Evolutionary conservation across 192 early-diverging fungal species (phyloP).

Genomic region (Globomyces pollinis-pini): DNA sequence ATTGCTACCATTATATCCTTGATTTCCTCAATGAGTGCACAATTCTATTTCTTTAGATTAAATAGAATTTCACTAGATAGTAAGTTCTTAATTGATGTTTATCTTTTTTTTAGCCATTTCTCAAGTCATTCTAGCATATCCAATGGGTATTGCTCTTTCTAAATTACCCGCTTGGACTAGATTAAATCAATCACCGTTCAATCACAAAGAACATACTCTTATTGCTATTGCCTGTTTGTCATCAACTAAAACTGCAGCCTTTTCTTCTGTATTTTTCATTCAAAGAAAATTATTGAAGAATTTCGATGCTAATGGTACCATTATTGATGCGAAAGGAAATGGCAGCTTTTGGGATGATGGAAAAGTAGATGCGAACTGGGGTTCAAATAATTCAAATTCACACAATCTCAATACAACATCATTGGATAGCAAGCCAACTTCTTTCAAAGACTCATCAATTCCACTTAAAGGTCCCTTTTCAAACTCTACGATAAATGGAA

Average conservation of each 20-base stretch:
- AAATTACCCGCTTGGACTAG: slow-evolving; percentile 23
- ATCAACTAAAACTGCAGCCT: background rate
- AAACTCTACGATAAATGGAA: too few relatives aligned
- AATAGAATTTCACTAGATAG: background rate
- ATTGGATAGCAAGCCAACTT: too few relatives aligned
- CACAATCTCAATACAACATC: slow-evolving; percentile 11
- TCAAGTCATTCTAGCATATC: slow-evolving; percentile 44
- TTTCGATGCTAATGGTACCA: too few relatives aligned
- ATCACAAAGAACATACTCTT: slow-evolving; percentile 72
- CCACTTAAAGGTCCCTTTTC: too few relatives aligned
- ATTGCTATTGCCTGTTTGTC: slow-evolving; percentile 31
- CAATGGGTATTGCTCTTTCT: slow-evolving; percentile 54
- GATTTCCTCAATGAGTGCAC: background rate
- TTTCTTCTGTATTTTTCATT: background rate
- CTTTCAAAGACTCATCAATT: too few relatives aligned
- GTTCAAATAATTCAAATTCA: too few relatives aligned
- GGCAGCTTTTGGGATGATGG: too few relatives aligned
- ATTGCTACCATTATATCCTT: slow-evolving; percentile 54
- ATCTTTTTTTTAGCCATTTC: background rate
- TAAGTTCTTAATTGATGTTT: background rate
- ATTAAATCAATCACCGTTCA: slow-evolving; percentile 74
- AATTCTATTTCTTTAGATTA: slow-evolving; percentile 5
- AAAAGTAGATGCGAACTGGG: too few relatives aligned
- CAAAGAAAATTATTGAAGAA: background rate
- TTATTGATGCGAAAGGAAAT: too few relatives aligned